Evolutionary conservation across 768 basidiomycete genomes (phyloP).

Genomic region (Xerocomus brunneocitrinus): DNA sequence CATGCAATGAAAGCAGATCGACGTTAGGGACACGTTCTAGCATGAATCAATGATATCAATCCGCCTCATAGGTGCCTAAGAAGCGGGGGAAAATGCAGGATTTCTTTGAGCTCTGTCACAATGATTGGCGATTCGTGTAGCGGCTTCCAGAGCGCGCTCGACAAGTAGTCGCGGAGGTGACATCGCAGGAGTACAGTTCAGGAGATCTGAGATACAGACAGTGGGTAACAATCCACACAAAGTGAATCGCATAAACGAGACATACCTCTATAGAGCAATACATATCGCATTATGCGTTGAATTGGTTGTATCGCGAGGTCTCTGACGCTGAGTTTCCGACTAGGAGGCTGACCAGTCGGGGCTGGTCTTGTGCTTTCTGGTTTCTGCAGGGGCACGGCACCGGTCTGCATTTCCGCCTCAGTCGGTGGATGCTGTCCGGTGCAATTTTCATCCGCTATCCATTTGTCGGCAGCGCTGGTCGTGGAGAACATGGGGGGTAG

Average conservation of each 20-base stretch:
- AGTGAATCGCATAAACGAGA: constrained; percentile 1
- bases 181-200: constrained; percentile 43
- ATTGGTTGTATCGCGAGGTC: constrained; percentile 62
- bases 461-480: constrained; percentile 1
- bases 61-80: constrained; percentile 4
- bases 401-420: constrained; percentile 4
- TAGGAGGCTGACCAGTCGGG: constrained; percentile 2
- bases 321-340: constrained; percentile 35
- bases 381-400: not conserved
- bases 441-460: constrained; percentile 3
- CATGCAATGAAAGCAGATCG: not conserved
- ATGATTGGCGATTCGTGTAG: constrained; percentile 52
- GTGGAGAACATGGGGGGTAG: constrained; percentile 11
- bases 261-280: constrained; percentile 55
- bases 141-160: constrained; percentile 54
- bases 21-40: not conserved
- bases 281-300: constrained; percentile 62
- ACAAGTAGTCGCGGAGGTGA: constrained; percentile 50
- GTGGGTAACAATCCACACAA: constrained; percentile 1
- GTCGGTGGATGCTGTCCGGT: not conserved
- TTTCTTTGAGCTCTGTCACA: constrained; percentile 61
- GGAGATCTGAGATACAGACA: constrained; percentile 40
- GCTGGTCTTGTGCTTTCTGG: not conserved
- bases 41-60: constrained; percentile 2
- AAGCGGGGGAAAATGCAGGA: constrained; percentile 36